A percentile compares a stretch with the other conserved stretches of the same genome.
These are phyloP conservation scores for Datisca glomerata DNA, from an alignment of 306 rosid species.

Conservation along the genomic window DNA sequence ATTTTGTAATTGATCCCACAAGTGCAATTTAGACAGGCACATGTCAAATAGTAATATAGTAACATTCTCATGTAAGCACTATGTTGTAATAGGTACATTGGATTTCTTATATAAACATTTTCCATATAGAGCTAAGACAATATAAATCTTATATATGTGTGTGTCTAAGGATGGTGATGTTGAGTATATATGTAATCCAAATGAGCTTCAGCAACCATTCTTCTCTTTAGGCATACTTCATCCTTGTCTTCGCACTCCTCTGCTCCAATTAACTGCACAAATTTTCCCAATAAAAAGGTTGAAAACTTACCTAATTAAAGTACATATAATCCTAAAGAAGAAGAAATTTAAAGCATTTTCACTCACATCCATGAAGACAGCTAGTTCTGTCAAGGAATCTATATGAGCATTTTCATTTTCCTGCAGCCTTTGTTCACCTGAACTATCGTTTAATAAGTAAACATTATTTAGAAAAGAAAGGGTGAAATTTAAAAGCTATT, in stretches of 20 bases:
- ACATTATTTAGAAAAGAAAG: no score
- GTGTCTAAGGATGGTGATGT: constrained; percentile 31
- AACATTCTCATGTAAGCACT: neutral
- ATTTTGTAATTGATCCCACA: no score
- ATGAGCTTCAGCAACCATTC: constrained; percentile 60
- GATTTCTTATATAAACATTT: no score
- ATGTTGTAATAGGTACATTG: neutral
- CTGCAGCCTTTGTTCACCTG: neutral
- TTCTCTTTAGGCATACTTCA: constrained; percentile 35
- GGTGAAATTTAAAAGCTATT: no score
- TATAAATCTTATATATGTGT: neutral
- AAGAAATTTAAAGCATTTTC: no score
- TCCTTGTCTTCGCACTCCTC: constrained; percentile 31
- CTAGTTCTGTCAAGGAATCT: neutral
- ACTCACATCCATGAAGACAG: neutral
- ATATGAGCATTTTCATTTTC: neutral
- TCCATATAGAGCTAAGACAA: no score
- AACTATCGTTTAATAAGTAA: neutral
- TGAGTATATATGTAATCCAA: constrained; percentile 87
- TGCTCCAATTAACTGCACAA: constrained; percentile 31
- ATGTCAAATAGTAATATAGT: no score
- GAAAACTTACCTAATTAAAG: neutral
- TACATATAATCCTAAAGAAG: no score
- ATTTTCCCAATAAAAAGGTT: neutral
- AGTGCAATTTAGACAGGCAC: no score